Conservation (phyloP, 2,329 filamentous ascomycete genomes). For the Didymella sp. region DNA sequence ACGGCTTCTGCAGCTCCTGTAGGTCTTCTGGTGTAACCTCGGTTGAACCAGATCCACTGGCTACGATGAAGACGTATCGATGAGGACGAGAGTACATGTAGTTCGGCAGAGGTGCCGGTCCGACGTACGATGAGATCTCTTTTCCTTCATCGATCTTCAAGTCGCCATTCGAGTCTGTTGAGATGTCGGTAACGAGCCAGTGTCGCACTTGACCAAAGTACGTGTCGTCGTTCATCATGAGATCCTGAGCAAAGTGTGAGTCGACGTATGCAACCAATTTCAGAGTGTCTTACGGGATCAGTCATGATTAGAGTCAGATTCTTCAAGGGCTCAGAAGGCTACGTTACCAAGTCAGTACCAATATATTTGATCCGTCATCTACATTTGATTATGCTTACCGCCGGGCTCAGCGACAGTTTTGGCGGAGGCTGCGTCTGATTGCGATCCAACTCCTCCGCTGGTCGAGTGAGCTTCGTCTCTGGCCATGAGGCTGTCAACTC, state of each 20-base stretch:
- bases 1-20: conserved; percentile 26
- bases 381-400: no score
- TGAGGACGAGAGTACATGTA: conserved; percentile 31
- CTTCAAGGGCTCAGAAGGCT: conserved; percentile 22
- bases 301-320: conserved; percentile 30
- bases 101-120: conserved; percentile 32
- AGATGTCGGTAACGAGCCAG: conserved; percentile 31
- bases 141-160: conserved; percentile 11
- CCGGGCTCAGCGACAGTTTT: conserved; percentile 21
- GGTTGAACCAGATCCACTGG: conserved; percentile 9
- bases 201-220: conserved; percentile 35
- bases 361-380: no score
- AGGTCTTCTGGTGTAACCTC: conserved; percentile 28
- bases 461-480: conserved; percentile 20
- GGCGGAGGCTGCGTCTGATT: conserved; percentile 30
- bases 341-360: no score
- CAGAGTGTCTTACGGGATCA: conserved; percentile 21
- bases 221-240: conserved; percentile 32
- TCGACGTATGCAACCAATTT: background rate
- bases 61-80: conserved; percentile 32
- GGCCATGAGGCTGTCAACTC: conserved; percentile 25
- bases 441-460: conserved; percentile 24
- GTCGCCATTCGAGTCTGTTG: conserved; percentile 17
- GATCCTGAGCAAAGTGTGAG: conserved; percentile 19
- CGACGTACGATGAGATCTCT: conserved; percentile 28